phyloP scores from a whole-genome alignment of 176 grass and related monocot species.

The Eleusine coracana region DNA sequence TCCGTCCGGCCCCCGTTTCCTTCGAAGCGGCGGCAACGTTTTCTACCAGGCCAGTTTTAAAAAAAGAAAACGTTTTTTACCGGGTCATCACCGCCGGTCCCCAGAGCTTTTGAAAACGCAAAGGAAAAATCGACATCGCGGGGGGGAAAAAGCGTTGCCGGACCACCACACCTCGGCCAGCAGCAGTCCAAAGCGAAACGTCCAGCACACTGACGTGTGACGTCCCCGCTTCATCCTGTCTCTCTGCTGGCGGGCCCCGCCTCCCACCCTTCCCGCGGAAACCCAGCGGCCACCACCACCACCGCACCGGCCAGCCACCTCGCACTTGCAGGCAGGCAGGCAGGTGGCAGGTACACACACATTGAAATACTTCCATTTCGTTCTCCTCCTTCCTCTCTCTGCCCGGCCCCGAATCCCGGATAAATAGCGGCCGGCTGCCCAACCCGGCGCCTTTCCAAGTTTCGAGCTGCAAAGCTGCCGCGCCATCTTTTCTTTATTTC shows the following conservation, averaged over 20 bases:
- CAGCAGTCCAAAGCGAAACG: conserved; percentile 35
- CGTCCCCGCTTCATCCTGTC: neutral
- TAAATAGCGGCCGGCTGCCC: conserved; percentile 34
- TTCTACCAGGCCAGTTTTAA: too few relatives aligned
- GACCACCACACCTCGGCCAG: neutral
- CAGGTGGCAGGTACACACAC: neutral
- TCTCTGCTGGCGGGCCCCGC: conserved; percentile 6
- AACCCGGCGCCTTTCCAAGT: neutral
- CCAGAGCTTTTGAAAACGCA: neutral
- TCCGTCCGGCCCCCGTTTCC: neutral
- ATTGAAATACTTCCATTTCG: neutral
- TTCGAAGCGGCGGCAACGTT: neutral
- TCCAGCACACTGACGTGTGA: conserved; percentile 47
- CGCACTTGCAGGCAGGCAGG: neutral
- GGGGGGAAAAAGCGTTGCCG: neutral
- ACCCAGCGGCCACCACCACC: neutral
- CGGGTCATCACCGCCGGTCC: neutral
- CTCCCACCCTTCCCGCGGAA: conserved; percentile 32
- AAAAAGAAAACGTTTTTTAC: neutral
- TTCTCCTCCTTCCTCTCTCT: neutral
- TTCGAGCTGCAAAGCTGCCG: neutral
- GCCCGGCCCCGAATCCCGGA: neutral
- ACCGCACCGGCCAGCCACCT: neutral
- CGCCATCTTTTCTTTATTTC: neutral
- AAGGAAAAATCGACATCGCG: neutral